These are phyloP conservation scores for Aspergillus sp. DNA, from an alignment of 2,329 filamentous ascomycete genomes.

Conservation along the genomic window DNA sequence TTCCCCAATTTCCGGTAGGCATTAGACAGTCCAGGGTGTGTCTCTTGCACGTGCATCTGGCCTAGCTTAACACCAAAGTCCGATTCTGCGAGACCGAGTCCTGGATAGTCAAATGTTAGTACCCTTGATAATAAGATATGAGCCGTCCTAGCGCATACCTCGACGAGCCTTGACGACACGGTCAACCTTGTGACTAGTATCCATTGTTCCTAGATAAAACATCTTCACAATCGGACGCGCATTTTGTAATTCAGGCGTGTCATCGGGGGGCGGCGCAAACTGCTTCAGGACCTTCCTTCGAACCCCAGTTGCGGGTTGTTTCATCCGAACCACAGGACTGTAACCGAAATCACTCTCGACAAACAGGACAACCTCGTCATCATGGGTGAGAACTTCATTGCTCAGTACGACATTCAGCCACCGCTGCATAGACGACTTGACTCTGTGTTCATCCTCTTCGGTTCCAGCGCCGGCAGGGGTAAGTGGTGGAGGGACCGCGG, in stretches of 20 bases:
- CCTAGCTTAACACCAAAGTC: slow-evolving; percentile 91
- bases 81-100: slow-evolving; percentile 85
- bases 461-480: slow-evolving; percentile 94
- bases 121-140: not conserved
- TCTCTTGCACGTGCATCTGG: slow-evolving; percentile 84
- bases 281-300: slow-evolving; percentile 95
- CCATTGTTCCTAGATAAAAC: slow-evolving; percentile 94
- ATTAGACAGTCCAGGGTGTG: slow-evolving; percentile 80
- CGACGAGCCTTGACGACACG: slow-evolving; percentile 87
- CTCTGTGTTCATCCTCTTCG: slow-evolving; percentile 87
- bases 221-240: slow-evolving; percentile 89
- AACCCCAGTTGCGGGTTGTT: slow-evolving; percentile 94
- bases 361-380: slow-evolving; percentile 96
- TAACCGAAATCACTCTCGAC: slow-evolving; percentile 99
- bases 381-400: slow-evolving; percentile 88
- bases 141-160: slow-evolving; percentile 58
- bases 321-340: slow-evolving; percentile 90
- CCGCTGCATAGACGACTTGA: slow-evolving; percentile 86
- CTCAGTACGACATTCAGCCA: slow-evolving; percentile 94
- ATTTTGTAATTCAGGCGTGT: slow-evolving; percentile 90
- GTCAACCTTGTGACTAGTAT: slow-evolving; percentile 95
- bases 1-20: slow-evolving; percentile 95
- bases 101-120: slow-evolving; percentile 49
- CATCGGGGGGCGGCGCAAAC: slow-evolving; percentile 94
- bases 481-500: slow-evolving; percentile 89